phyloP scores from a whole-genome alignment of 2,329 filamentous ascomycete genomes.

The Fusarium sororula region DNA sequence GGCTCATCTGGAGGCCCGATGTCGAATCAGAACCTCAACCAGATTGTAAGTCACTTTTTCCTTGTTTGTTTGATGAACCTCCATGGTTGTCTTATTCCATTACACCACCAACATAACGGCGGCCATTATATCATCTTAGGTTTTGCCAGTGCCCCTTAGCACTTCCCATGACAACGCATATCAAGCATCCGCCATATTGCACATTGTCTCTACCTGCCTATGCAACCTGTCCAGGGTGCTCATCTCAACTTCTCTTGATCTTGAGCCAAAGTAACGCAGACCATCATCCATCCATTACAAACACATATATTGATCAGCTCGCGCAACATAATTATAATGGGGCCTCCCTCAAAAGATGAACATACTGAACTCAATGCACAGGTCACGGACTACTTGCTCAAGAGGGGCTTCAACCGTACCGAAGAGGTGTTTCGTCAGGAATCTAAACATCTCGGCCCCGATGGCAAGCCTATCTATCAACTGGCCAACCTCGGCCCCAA shows the following conservation, averaged over 20 bases:
- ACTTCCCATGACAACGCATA: not conserved
- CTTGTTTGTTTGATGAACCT: not conserved
- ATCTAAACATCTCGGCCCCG: slow-evolving; percentile 82
- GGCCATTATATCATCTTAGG: not conserved
- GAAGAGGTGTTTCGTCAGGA: slow-evolving; percentile 94
- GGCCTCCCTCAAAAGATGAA: not conserved
- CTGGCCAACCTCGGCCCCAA: slow-evolving; percentile 77
- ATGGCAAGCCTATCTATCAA: slow-evolving; percentile 77
- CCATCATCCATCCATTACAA: not conserved
- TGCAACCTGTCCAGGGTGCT: not conserved
- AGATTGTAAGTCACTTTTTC: slow-evolving; percentile 76
- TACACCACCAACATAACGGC: not conserved
- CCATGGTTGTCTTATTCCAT: not conserved
- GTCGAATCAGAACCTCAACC: slow-evolving; percentile 91
- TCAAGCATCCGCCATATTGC: not conserved
- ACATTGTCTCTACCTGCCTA: not conserved
- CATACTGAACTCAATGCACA: slow-evolving; percentile 39
- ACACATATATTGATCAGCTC: not conserved
- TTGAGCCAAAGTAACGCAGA: not conserved
- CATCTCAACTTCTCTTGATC: not conserved
- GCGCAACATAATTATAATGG: not conserved
- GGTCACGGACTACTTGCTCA: slow-evolving; percentile 93
- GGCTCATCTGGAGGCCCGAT: slow-evolving; percentile 56
- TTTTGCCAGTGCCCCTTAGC: not conserved
- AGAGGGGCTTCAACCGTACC: slow-evolving; percentile 92